These are phyloP conservation scores for Pythium monospermum DNA, from an alignment of 352 stramenopile species.

Conservation along the genomic window DNA sequence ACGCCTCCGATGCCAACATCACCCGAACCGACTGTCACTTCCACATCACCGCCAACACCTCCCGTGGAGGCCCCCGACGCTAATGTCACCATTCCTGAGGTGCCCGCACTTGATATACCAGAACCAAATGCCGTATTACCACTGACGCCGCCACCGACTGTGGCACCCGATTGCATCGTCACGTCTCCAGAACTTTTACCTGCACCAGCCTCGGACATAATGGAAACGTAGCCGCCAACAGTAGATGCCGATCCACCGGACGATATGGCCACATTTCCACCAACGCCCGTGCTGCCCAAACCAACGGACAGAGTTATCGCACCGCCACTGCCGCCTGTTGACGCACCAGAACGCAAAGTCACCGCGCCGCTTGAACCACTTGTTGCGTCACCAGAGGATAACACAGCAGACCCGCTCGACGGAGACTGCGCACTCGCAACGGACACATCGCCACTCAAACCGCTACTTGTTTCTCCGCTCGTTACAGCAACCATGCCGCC, in stretches of 20 bases:
- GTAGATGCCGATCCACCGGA: constrained; percentile 28
- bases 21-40: constrained; percentile 35
- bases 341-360: constrained; percentile 12
- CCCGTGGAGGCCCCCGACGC: constrained; percentile 38
- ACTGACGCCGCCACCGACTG: constrained; percentile 35
- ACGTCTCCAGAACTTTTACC: constrained; percentile 42
- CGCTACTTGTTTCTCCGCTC: neutral
- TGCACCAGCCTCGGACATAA: constrained; percentile 30
- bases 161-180: constrained; percentile 29
- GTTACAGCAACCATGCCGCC: too few species aligned
- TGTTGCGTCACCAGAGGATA: constrained; percentile 15
- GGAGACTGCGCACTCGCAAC: constrained; percentile 8
- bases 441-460: constrained; percentile 10
- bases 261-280: constrained; percentile 32
- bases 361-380: constrained; percentile 13
- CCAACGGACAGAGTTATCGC: constrained; percentile 17
- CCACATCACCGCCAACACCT: constrained; percentile 42
- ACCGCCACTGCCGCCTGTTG: constrained; percentile 14
- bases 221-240: constrained; percentile 32
- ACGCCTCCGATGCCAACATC: constrained; percentile 25
- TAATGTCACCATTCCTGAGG: constrained; percentile 38
- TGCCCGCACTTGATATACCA: constrained; percentile 38
- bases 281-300: constrained; percentile 21
- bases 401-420: constrained; percentile 3
- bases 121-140: constrained; percentile 39